Base-by-base conservation (phyloP, 179 eudicot species). In the Patellifolia procumbens region DNA sequence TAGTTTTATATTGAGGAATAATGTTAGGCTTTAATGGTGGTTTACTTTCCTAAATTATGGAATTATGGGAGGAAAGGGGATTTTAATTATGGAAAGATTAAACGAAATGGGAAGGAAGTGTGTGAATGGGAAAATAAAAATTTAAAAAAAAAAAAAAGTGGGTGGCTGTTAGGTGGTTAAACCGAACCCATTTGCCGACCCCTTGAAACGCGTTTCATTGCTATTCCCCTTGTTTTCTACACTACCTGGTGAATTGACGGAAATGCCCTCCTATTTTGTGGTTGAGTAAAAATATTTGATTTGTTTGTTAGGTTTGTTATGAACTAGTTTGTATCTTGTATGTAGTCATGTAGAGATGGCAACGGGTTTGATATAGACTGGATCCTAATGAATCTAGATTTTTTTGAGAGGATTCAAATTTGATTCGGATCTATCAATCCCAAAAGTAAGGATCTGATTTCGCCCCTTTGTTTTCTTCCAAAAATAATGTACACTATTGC, bases 141-240 rank as follows among this genome's bases (percentile, higher is more conserved):
- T 20, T 28, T 45, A 16, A 46, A 52, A 51, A 74, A 62, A 7
- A 34, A 46, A 29, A 29, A 53, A 63, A 32, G 83, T 42, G 78
- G 84, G 88, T 86, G 84, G 91, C 85, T 77, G 94, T 85, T 88
- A 83, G 87, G 89, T 88, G 80, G 95, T 88, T 90, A 87, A 87
- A 88, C 92, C 83, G 88, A 87, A 82, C 85, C 81, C 87, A 81
- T 74, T 75, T 26, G 73, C 74, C 75, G 42, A 76, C 73, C 79
- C 67, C 61, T 39, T 26, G 70, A 62, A 74, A 80, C 76, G 79
- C 79, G 75, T 75, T 64, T 68, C 76, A 11, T 0, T 16, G 1
- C 5, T 1, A 12, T 51, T 26, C 65, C 63, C 34, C 45, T 48
- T 46, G 60, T 45, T 71, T 73, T 75, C n/a, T 49, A 60, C 63